Percentiles rank a stretch among this genome's conserved stretches.
Evolutionary conservation across 148 eudicot species (phyloP).

Genomic region (Vaccinium macrocarpon): DNA sequence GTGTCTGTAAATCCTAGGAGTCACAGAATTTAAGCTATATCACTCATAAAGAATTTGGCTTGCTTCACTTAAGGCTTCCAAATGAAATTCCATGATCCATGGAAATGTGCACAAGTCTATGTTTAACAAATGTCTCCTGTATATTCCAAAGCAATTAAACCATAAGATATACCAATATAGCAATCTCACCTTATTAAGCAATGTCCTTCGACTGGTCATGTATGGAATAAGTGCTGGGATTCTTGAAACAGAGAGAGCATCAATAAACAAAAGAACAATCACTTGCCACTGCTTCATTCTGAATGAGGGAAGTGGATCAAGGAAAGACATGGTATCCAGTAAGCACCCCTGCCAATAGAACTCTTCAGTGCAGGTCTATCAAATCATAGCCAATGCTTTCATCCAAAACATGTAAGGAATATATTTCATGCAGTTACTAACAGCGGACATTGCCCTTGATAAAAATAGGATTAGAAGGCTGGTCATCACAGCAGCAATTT

Average conservation of each 20-base stretch:
- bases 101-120: background rate
- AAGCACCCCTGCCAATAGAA: constrained; percentile 46
- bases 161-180: background rate
- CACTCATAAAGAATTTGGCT: background rate
- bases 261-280: constrained; percentile 69
- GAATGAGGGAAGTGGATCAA: constrained; percentile 83
- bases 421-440: background rate
- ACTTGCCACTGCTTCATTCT: constrained; percentile 90
- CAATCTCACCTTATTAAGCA: constrained; percentile 57
- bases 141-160: background rate
- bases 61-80: background rate
- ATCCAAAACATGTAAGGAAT: background rate
- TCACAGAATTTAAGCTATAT: background rate
- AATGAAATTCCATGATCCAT: constrained; percentile 7
- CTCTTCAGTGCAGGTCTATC: background rate
- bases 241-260: constrained; percentile 82
- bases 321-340: constrained; percentile 83
- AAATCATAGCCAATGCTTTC: constrained; percentile 5
- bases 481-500: no score
- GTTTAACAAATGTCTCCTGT: background rate
- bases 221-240: constrained; percentile 70
- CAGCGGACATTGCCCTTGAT: background rate
- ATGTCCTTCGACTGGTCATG: constrained; percentile 54
- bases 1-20: background rate
- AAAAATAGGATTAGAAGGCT: background rate